Evolutionary conservation across 805 yeast species (phyloP), one percentile per base, ranked within the genome.

Genomic region (Kregervanrija fluxuum): DNA sequence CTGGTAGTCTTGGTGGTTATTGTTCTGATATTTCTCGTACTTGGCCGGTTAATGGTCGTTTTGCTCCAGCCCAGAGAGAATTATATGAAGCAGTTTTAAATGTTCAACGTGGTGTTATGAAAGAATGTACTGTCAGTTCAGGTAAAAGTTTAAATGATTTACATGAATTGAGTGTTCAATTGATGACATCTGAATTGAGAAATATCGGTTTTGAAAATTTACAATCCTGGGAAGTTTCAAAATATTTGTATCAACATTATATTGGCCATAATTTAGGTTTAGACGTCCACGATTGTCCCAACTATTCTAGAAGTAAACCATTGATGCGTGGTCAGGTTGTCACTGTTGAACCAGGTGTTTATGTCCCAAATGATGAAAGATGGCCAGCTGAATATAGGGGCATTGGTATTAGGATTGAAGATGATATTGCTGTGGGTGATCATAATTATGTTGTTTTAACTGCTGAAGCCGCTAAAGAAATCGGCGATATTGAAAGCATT

Each of bases 341-440:
- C 40, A 93, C 99, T 2, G 79, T 95, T 17, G 99, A 95, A 61
- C 99, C 99, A 0, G 99, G 99, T 28, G 73, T 93, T 30, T 93
- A 93, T 60, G 76, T 95, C 37, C 98, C 99, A 1, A 71, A 75
- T 52, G 71, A 71, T 53, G 79, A 75, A 44, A 70, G 68, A 46
- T 91, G 82, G 73, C 98, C 99, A 16, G 71, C 75, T 49, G 79
- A 79, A 54, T 91, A 77, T 67, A 82, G 86, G 56, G 90, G 90
- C 30, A 82, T 93, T 41, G 99, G 98, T 2, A 85, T 93, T 22
- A 79, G 99, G 55, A 85, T 93, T 31, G 99, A 93, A 64, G 99
- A 93, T 66, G 90, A 93, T 61, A 75, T 91, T 33, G 95, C 84
- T 0, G 77, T 90, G 33, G 95, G 95, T 0, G 60, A 71, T n/a